Conservation (phyloP, 345 rosid genomes). For the Hypericum androsaemum region DNA sequence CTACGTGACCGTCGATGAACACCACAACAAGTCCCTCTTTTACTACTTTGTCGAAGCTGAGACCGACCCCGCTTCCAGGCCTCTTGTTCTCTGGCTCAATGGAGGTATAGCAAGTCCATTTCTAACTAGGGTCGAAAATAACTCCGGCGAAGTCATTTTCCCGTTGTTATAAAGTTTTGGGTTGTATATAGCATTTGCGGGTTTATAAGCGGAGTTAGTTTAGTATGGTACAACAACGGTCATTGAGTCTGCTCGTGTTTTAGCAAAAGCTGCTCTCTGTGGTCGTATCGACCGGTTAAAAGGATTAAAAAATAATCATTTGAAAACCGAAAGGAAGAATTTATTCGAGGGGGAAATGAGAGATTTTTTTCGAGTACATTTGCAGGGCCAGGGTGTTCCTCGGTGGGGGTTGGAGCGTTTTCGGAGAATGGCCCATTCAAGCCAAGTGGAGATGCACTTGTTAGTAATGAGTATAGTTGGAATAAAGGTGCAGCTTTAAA, state of each 20-base stretch:
- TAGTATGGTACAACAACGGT: no score
- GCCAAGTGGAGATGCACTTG: constrained; percentile 12
- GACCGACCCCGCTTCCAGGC: neutral
- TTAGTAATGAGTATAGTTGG: constrained; percentile 17
- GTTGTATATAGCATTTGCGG: no score
- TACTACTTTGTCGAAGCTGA: constrained; percentile 3
- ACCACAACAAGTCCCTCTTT: neutral
- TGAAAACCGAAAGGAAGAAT: no score
- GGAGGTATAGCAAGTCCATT: neutral
- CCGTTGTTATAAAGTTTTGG: no score
- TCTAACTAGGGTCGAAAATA: no score
- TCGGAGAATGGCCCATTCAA: constrained; percentile 24
- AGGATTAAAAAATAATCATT: no score
- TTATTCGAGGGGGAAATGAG: neutral
- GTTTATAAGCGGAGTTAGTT: no score
- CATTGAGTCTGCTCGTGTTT: no score
- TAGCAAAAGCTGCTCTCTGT: no score
- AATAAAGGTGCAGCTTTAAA: constrained; percentile 11
- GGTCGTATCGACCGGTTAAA: no score
- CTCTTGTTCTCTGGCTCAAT: constrained; percentile 1
- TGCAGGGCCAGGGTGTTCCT: constrained; percentile 25
- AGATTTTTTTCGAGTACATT: neutral
- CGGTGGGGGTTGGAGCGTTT: constrained; percentile 21
- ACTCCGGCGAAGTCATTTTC: no score
- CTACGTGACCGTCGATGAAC: neutral